phyloP scores from a whole-genome alignment of 257 asterid species.

The Solanum habrochaites region DNA sequence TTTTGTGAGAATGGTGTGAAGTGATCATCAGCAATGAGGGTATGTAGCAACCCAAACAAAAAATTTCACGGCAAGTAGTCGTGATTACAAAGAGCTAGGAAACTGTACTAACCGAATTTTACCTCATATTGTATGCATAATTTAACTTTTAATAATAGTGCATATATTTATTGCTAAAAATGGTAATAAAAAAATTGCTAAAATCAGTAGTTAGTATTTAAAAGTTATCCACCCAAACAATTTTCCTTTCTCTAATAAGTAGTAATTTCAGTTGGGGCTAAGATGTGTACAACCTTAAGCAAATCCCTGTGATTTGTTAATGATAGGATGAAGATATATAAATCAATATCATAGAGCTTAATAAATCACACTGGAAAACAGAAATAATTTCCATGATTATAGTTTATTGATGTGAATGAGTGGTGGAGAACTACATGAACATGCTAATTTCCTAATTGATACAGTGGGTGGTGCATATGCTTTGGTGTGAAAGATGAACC shows the following conservation, averaged over 20 bases:
- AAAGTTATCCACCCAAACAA: not conserved
- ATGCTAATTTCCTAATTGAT: not conserved
- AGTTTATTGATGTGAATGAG: not conserved
- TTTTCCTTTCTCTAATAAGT: not conserved
- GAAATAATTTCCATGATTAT: not conserved
- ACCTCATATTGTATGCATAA: not conserved
- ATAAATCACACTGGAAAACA: not conserved
- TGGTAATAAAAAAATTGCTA: not conserved
- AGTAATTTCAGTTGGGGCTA: not conserved
- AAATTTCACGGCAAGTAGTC: no score
- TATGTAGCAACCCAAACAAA: no score
- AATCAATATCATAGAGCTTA: not conserved
- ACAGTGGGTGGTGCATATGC: not conserved
- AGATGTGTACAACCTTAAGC: not conserved
- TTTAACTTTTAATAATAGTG: not conserved
- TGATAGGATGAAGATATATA: not conserved
- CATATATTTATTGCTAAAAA: not conserved
- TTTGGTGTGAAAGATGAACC: no score
- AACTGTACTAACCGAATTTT: no score
- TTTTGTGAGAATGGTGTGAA: no score
- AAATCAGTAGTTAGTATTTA: not conserved
- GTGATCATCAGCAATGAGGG: no score
- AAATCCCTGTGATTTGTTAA: not conserved
- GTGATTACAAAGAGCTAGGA: no score
- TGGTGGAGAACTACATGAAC: not conserved